These are phyloP conservation scores for Panaeolus papilionaceus DNA, from an alignment of 768 basidiomycete species.

Conservation along the genomic window DNA sequence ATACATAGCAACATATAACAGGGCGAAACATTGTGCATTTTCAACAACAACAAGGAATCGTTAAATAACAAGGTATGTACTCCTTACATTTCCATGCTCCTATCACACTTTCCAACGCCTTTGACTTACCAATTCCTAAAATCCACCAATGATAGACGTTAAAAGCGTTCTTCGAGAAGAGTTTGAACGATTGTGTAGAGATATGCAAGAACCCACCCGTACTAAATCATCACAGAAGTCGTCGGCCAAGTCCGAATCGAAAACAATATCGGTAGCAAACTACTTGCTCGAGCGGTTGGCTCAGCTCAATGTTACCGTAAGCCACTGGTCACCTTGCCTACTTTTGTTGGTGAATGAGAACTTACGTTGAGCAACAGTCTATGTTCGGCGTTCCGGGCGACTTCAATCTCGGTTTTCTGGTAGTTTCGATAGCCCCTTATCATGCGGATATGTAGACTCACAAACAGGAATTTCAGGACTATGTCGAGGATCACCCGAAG, in stretches of 20 bases:
- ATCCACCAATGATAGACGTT: not conserved
- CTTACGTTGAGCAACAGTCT: slow-evolving; percentile 43
- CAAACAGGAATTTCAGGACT: slow-evolving; percentile 53
- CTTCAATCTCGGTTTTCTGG: slow-evolving; percentile 73
- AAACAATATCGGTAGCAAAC: slow-evolving; percentile 57
- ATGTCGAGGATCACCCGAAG: slow-evolving; percentile 74
- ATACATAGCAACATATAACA: not conserved
- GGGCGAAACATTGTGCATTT: not conserved
- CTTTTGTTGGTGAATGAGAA: not conserved
- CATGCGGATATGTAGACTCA: not conserved
- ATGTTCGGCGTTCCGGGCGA: slow-evolving; percentile 86
- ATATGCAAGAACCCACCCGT: not conserved
- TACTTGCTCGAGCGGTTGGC: slow-evolving; percentile 69
- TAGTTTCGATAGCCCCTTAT: slow-evolving; percentile 27
- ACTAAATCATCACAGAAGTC: not conserved
- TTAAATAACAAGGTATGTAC: not conserved
- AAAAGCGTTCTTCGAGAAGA: not conserved
- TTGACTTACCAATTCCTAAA: not conserved
- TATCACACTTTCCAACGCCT: not conserved
- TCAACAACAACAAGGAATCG: not conserved
- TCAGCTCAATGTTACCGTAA: slow-evolving; percentile 70
- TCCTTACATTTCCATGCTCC: not conserved
- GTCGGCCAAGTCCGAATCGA: slow-evolving; percentile 16
- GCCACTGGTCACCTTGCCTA: slow-evolving; percentile 19
- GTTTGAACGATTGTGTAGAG: not conserved